Evolutionary conservation across 2,329 filamentous ascomycete species (phyloP).

Genomic region (Grosmannia clavigera): DNA sequence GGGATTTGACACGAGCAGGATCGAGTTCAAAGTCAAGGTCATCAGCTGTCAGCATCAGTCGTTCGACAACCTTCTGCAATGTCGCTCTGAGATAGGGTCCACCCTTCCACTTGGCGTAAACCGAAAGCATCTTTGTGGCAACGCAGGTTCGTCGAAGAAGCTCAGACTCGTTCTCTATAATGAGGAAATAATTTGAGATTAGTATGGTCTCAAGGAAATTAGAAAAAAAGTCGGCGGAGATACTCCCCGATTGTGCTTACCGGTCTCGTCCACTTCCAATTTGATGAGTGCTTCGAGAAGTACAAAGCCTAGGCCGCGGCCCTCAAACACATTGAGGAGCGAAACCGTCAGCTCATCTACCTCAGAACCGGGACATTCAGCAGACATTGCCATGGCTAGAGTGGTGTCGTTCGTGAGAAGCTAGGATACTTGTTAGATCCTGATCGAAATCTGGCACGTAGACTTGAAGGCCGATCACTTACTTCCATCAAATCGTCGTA

Average conservation of each 20-base stretch:
- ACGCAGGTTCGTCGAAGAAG: slow-evolving; percentile 56
- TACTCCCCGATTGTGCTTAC: slow-evolving; percentile 20
- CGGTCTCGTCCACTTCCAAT: slow-evolving; percentile 55
- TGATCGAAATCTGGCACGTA: background rate
- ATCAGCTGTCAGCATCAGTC: slow-evolving; percentile 53
- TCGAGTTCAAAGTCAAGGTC: slow-evolving; percentile 58
- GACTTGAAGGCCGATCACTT: slow-evolving; percentile 10
- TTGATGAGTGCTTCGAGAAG: slow-evolving; percentile 55
- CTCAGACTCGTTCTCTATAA: slow-evolving; percentile 52
- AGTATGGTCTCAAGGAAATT: background rate
- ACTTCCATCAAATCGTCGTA: slow-evolving; percentile 54
- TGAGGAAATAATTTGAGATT: background rate
- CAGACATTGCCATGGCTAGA: slow-evolving; percentile 50
- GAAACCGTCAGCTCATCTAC: slow-evolving; percentile 58
- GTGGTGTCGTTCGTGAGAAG: slow-evolving; percentile 50
- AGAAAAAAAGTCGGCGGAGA: too few relatives aligned
- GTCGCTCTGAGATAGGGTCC: slow-evolving; percentile 49
- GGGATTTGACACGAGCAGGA: slow-evolving; percentile 45
- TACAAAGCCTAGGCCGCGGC: slow-evolving; percentile 48
- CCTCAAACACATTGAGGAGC: slow-evolving; percentile 57
- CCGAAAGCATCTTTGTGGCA: slow-evolving; percentile 59
- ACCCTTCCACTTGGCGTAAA: slow-evolving; percentile 63
- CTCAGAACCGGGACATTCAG: slow-evolving; percentile 54
- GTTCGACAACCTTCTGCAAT: slow-evolving; percentile 53
- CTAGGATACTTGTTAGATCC: slow-evolving; percentile 18